These are phyloP conservation scores for Somion occarium DNA, from an alignment of 1,284 basidiomycete genomes.

Conservation along the genomic window DNA sequence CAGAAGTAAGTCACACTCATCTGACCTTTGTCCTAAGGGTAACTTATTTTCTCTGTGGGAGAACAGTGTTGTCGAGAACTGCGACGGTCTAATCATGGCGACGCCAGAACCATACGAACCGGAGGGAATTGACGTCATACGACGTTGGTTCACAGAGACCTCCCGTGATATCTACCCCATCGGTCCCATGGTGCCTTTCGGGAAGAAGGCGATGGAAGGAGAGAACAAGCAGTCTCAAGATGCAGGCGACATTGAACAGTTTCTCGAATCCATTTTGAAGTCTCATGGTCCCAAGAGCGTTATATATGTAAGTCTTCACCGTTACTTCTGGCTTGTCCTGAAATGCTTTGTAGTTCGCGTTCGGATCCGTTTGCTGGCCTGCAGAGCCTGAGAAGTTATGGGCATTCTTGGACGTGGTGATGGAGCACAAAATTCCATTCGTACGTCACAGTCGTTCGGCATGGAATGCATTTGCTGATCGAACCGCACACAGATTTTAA, in stretches of 20 bases:
- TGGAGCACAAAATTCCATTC: slow-evolving; percentile 12
- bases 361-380: slow-evolving; percentile 11
- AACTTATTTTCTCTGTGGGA: neutral
- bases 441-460: neutral
- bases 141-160: slow-evolving; percentile 12
- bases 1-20: slow-evolving; percentile 10
- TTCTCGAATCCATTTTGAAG: neutral
- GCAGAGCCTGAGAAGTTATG: slow-evolving; percentile 6
- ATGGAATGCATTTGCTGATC: neutral
- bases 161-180: slow-evolving; percentile 7
- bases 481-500: slow-evolving; percentile 6
- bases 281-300: neutral
- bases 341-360: neutral
- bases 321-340: neutral
- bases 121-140: slow-evolving; percentile 10
- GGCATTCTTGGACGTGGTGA: slow-evolving; percentile 9
- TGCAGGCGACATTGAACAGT: neutral
- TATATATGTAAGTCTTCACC: slow-evolving; percentile 3
- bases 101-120: slow-evolving; percentile 17
- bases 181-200: slow-evolving; percentile 11
- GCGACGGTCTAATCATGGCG: slow-evolving; percentile 13
- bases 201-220: neutral
- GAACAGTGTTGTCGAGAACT: neutral
- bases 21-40: slow-evolving; percentile 6
- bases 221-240: slow-evolving; percentile 1